A percentile compares a stretch with the other conserved stretches of the same genome.
Evolutionary conservation across 2,329 filamentous ascomycete species (phyloP).

Genomic region (Aotearoamyces nothofagi): DNA sequence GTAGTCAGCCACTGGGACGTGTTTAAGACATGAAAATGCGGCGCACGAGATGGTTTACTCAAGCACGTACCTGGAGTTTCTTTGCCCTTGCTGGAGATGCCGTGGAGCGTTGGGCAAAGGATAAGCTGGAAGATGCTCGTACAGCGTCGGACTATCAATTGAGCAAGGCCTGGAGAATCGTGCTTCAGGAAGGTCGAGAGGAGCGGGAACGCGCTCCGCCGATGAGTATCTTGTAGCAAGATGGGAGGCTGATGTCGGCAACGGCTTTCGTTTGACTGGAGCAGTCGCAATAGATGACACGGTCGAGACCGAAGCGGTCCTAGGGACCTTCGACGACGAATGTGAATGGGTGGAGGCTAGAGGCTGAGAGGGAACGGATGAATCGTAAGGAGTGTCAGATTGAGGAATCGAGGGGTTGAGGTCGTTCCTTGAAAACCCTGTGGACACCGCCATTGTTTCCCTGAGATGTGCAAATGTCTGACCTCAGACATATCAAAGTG

Average conservation of each 20-base stretch:
- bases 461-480: too few species aligned
- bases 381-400: constrained; percentile 17
- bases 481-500: too few species aligned
- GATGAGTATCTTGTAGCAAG: constrained; percentile 33
- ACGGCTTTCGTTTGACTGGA: constrained; percentile 40
- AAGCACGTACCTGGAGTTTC: constrained; percentile 7
- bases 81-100: too few species aligned
- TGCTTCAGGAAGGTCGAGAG: constrained; percentile 29
- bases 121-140: constrained; percentile 32
- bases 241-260: constrained; percentile 38
- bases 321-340: constrained; percentile 4
- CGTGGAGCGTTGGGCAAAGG: constrained; percentile 1
- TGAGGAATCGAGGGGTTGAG: constrained; percentile 4
- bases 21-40: constrained; percentile 3
- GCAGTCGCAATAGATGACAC: constrained; percentile 12
- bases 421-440: too few species aligned
- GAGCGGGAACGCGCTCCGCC: constrained; percentile 23
- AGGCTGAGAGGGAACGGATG: constrained; percentile 8
- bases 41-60: constrained; percentile 3
- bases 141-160: constrained; percentile 45
- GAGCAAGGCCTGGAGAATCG: constrained; percentile 38
- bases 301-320: constrained; percentile 8
- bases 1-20: constrained; percentile 3
- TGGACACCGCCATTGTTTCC: too few species aligned
- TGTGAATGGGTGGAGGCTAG: not conserved